Evolutionary conservation across 2,329 filamentous ascomycete genomes (phyloP), one percentile per base, ranked within the genome.

Genomic region (Scytalidium lignicola): DNA sequence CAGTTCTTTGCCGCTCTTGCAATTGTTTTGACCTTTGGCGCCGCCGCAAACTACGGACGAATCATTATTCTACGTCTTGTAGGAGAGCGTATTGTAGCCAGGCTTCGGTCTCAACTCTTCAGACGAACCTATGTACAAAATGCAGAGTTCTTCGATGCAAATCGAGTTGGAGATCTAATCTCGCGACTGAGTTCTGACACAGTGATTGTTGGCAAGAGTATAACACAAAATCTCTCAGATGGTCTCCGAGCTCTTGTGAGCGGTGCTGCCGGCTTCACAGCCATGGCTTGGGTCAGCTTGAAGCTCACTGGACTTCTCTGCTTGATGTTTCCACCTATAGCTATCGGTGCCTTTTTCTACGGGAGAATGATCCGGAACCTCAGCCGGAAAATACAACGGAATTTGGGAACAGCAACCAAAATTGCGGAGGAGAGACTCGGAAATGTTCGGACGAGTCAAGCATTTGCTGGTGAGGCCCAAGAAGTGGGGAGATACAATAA

Each of bases 61-160:
- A 95, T 99, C 60, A 86, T 97, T 50, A 85, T 97, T 47, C 79
- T 99, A 19, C 83, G 93, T 21, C 93, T 97, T 53, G 89, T 99
- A 7, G 95, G 93, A 55, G 93, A 99, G 69, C 81, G 93, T 40
- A 93, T 99, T 51, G 93, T 99, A 47, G 86, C 92, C 10, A 82
- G 92, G 58, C 76, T 99, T 48, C 83, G 93, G 52, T 92, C 91
- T 15, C 87, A 90, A 64, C 81, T 99, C 3, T 99, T 95, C 72
- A 83, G 90, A 56, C 83, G 87, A 55, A 99, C 93, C 0, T 95
- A 95, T 60, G 79, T 93, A n/a, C 93, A 99, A 67, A 93, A 99
- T 67, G 93, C 93, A 51, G 93, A 97, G 63, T 99, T 99, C 72
- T 99, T 99, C 64, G 93, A 99, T 65, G 93, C 93, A 37, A 99